Evolutionary conservation across 108 stramenopile genomes (phyloP), one percentile per base, ranked within the genome.

Genomic region (Skeletonema tropicum): DNA sequence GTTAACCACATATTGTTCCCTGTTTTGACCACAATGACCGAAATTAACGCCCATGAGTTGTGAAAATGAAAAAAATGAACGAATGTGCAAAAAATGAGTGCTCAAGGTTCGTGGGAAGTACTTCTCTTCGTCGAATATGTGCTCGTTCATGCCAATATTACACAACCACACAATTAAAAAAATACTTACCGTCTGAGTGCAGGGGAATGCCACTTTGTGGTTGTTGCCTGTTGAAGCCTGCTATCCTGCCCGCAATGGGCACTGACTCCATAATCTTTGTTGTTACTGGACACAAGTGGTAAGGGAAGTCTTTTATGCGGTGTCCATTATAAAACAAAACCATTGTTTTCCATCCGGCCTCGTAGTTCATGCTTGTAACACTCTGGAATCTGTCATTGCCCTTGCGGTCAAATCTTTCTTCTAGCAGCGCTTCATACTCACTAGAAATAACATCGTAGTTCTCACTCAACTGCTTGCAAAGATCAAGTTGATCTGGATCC

Each of bases 1-100:
- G 94, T 95, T 2, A 95, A 73, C 93, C 94, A 95, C 94, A 95
- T 95, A 64, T 95, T 95, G 68, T 95, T n/a, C n/a, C n/a, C n/a
- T n/a, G n/a, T n/a, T n/a, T n/a, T n/a, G n/a, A n/a, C n/a, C n/a
- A n/a, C n/a, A n/a, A n/a, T n/a, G n/a, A n/a, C n/a, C n/a, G n/a
- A n/a, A n/a, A n/a, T n/a, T n/a, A n/a, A n/a, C n/a, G n/a, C n/a
- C n/a, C n/a, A n/a, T n/a, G n/a, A n/a, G n/a, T n/a, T n/a, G n/a
- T n/a, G n/a, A n/a, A n/a, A n/a, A n/a, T n/a, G n/a, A n/a, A n/a
- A n/a, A n/a, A n/a, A n/a, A n/a, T n/a, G n/a, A n/a, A n/a, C n/a
- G n/a, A n/a, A n/a, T n/a, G n/a, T n/a, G n/a, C n/a, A n/a, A n/a
- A n/a, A n/a, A n/a, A n/a, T n/a, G n/a, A n/a, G n/a, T n/a, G n/a